Evolutionary conservation across 768 basidiomycete species (phyloP), one percentile per base, ranked within the genome.

Genomic region (Dioszegia aurantiaca): DNA sequence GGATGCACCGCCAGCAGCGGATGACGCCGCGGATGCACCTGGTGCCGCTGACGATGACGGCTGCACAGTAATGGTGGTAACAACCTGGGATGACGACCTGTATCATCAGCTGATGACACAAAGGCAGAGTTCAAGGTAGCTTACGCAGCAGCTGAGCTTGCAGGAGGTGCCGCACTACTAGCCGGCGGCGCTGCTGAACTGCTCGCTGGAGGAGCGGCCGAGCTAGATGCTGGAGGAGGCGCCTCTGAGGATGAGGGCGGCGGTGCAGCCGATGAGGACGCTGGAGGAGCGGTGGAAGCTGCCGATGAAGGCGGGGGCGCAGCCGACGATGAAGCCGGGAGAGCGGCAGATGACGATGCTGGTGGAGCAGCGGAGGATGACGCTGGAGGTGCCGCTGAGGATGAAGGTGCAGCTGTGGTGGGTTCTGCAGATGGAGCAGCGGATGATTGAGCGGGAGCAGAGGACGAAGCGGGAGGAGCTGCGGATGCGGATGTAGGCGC

Each of bases 51-150:
- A 36, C 19, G 51, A 23, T 0, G 66, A 64, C n/a, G 60, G 60
- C 19, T 56, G 53, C 23, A 64, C 62, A 6, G 60, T 64, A 17
- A 57, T 54, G 0, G 63, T 68, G 8, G 60, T 62, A 26, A 63
- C 43, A 30, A 27, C 36, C 23, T 39, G 59, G 10, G 58, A 28
- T 30, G 47, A 49, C 19, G 23, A 27, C n/a, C 47, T 49, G 14
- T 30, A 27, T 31, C 23, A 30, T 9, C 19, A 30, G 4, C 31
- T 49, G 11, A 14, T 37, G 26, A 11, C 33, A 33, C 14, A 33
- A 14, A 14, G 6, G 33, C 6, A 6, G 33, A 33, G 6, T 33
- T n/a, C n/a, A 36, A 33, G 27, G 26, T 14, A 30, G 40, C n/a
- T 26, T 6, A 47, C 42, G 19, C 16, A 40, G 59, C 43, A 2